Conservation (phyloP, 805 yeast species). For the Wickerhamomyces alni region DNA sequence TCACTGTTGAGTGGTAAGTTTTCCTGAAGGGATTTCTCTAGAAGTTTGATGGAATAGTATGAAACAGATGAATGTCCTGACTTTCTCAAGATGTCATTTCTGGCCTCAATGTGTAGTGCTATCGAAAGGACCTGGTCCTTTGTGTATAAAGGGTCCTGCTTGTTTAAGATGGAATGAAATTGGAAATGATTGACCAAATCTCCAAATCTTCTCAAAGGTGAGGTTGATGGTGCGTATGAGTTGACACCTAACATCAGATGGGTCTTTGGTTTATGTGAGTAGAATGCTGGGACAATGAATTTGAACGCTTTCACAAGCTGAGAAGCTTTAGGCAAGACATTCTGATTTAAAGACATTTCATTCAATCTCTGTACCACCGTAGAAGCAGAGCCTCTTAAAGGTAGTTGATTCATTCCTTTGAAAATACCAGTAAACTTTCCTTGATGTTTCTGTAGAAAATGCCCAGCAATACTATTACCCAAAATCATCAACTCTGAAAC, state of each 20-base stretch:
- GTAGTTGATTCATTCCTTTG: constrained; percentile 20
- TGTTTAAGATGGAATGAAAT: constrained; percentile 39
- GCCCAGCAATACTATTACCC: constrained; percentile 61
- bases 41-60: constrained; percentile 31
- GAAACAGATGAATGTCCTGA: constrained; percentile 24
- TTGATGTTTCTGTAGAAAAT: constrained; percentile 33
- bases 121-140: constrained; percentile 30
- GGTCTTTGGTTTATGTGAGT: constrained; percentile 34
- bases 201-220: constrained; percentile 80
- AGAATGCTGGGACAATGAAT: constrained; percentile 47
- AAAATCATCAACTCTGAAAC: constrained; percentile 84
- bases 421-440: constrained; percentile 49
- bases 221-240: constrained; percentile 70
- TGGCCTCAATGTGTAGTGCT: constrained; percentile 37
- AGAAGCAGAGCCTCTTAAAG: constrained; percentile 21
- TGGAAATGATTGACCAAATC: constrained; percentile 83
- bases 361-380: constrained; percentile 21
- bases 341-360: constrained; percentile 11
- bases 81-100: constrained; percentile 33
- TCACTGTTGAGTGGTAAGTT: constrained; percentile 14
- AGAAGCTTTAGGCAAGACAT: constrained; percentile 25
- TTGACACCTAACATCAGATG: constrained; percentile 64
- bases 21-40: constrained; percentile 15
- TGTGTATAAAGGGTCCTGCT: constrained; percentile 23
- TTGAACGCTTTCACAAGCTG: constrained; percentile 39